Percentiles rank a stretch among this genome's conserved stretches.
Evolutionary conservation across 352 stramenopile species (phyloP).

Genomic region (Globisporangium cylindrosporum): DNA sequence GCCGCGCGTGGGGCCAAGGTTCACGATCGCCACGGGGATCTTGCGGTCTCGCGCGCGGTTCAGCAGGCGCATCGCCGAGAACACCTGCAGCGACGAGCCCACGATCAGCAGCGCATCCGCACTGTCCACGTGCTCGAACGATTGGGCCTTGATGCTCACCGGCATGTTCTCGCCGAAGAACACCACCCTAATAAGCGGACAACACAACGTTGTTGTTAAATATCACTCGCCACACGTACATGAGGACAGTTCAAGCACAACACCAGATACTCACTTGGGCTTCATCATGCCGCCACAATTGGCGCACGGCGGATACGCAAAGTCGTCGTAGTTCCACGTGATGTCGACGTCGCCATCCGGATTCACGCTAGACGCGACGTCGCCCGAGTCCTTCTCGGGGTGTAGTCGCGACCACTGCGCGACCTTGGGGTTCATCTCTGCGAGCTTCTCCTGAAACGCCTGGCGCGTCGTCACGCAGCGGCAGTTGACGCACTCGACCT

Average conservation of each 20-base stretch:
- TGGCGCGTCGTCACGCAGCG: constrained; percentile 62
- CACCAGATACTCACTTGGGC: constrained; percentile 43
- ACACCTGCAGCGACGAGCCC: constrained; percentile 93
- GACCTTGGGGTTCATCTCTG: constrained; percentile 72
- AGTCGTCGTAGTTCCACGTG: constrained; percentile 79
- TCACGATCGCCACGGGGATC: constrained; percentile 85
- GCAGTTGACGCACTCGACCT: constrained; percentile 84
- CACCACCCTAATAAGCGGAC: constrained; percentile 67
- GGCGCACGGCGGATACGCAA: constrained; percentile 70
- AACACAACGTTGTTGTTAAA: background rate
- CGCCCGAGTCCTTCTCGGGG: constrained; percentile 34
- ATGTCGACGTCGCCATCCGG: constrained; percentile 94
- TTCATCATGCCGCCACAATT: constrained; percentile 82
- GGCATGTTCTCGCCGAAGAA: constrained; percentile 98
- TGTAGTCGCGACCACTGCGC: constrained; percentile 35
- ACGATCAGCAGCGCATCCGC: constrained; percentile 91
- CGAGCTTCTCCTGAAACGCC: constrained; percentile 86
- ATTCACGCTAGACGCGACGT: constrained; percentile 81
- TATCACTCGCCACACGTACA: no score
- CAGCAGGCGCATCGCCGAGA: constrained; percentile 93
- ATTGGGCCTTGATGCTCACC: constrained; percentile 58
- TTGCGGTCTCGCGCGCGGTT: constrained; percentile 61
- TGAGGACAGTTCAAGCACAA: background rate
- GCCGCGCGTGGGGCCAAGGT: constrained; percentile 83
- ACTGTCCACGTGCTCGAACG: constrained; percentile 66